These are phyloP conservation scores for Cytospora chrysosperma DNA, from an alignment of 2,329 filamentous ascomycete species.

Conservation along the genomic window DNA sequence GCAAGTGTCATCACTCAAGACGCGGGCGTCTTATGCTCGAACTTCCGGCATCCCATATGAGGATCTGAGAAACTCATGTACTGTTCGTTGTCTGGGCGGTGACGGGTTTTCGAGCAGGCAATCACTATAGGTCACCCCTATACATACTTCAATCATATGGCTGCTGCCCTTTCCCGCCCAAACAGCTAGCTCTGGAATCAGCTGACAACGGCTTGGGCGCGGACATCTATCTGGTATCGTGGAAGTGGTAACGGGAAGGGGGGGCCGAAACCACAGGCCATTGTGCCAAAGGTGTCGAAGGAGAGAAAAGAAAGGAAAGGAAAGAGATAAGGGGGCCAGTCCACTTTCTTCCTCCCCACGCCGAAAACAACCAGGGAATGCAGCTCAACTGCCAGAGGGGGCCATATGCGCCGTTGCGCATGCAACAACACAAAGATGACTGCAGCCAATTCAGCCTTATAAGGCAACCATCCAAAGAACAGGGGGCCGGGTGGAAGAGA, in stretches of 20 bases:
- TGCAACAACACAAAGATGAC: background rate
- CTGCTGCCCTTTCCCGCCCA: too few species aligned
- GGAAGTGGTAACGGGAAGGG: background rate
- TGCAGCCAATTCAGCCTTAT: constrained; percentile 14
- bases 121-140: background rate
- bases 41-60: background rate
- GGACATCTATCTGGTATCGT: background rate
- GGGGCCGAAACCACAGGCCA: background rate
- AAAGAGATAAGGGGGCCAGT: too few species aligned
- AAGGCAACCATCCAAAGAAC: background rate
- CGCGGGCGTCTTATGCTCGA: background rate
- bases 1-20: background rate
- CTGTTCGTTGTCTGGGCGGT: background rate
- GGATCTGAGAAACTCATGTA: background rate
- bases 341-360: too few species aligned
- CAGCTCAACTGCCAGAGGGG: constrained; percentile 7
- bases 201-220: background rate
- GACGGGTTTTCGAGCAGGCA: background rate
- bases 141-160: background rate
- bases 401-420: background rate
- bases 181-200: background rate
- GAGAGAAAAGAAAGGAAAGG: background rate
- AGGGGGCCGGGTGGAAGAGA: background rate
- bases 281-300: background rate
- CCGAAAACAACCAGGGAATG: background rate